Evolutionary conservation across 345 rosid species (phyloP).

Genomic region (Cardamine occulta): DNA sequence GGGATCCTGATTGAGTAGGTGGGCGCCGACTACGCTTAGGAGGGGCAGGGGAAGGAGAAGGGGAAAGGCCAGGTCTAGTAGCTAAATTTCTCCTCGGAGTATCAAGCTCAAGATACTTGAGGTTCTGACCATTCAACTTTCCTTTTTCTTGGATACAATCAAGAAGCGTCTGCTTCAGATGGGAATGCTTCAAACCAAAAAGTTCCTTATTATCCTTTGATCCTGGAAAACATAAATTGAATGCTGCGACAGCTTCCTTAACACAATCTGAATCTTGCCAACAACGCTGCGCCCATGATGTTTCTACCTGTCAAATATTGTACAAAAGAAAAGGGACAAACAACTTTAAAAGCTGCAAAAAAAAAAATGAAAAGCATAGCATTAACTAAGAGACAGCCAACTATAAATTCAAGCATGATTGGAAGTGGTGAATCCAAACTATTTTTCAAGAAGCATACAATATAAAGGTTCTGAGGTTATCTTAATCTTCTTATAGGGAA

Average conservation of each 20-base stretch:
- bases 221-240: slow-evolving; percentile 51
- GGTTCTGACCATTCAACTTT: slow-evolving; percentile 47
- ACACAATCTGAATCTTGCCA: slow-evolving; percentile 58
- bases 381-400: neutral
- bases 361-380: neutral
- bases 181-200: slow-evolving; percentile 48
- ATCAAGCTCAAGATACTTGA: slow-evolving; percentile 40
- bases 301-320: slow-evolving; percentile 58
- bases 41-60: slow-evolving; percentile 37
- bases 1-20: slow-evolving; percentile 40
- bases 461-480: neutral
- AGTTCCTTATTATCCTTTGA: slow-evolving; percentile 53
- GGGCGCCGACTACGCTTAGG: slow-evolving; percentile 22
- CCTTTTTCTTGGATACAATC: slow-evolving; percentile 61
- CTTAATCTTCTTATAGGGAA: neutral
- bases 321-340: slow-evolving; percentile 17
- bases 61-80: slow-evolving; percentile 42
- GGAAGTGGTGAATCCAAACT: neutral
- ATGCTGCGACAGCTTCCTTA: slow-evolving; percentile 55
- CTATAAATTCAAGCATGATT: neutral
- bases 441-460: neutral
- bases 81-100: slow-evolving; percentile 52
- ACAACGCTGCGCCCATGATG: slow-evolving; percentile 61
- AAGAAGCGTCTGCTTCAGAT: slow-evolving; percentile 52
- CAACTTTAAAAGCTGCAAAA: slow-evolving; percentile 16